Base-by-base conservation (phyloP, 2,329 filamentous ascomycete genomes). In the Penicillium sp. region DNA sequence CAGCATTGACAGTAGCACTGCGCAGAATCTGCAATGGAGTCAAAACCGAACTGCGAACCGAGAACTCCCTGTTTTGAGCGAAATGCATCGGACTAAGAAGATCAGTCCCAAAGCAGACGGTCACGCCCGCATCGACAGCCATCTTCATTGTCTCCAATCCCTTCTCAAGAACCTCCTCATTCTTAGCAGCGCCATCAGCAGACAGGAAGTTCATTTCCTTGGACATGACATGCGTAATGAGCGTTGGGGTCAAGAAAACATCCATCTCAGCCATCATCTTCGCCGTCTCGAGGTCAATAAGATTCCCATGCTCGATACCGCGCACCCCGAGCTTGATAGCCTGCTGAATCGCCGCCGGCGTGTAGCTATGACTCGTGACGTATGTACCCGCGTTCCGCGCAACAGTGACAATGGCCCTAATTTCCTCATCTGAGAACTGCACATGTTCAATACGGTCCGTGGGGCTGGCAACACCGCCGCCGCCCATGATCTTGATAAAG, bases 401-500 rank as follows among this genome's bases (percentile, higher is more conserved):
- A 2, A 79, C 77, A 25, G 76, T 77, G 6, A 73, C 72, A 45
- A 86, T 82, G 6, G 83, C 81, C 38, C 69, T 69, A 51, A 86
- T 79, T 70, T 86, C 84, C 35, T 77, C 79, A 0, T 76, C 70
- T 0, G 81, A 81, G 67, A 85, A 86, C 64, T 86, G 83, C 15
- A 80, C 68, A 60, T 79, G 76, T 8, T 79, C 76, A 12, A 86
- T 70, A 38, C 70, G 71, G 62, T 86, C 83, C 0, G 81, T 83
- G 0, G 81, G 81, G 12, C 76, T 80, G 0, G 79, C 76, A 1
- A 86, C 82, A 9, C 84, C 83, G 1, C 84, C 83, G 6, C 77
- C 77, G 1, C 74, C 75, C 82, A 85, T 85, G 58, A 86, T 82
- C 67, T 86, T 86, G 67, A 86, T 78, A 60, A 86, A 85, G 62